Conservation (phyloP, 2,329 filamentous ascomycete genomes). For the Atkinsonella hypoxylon region DNA sequence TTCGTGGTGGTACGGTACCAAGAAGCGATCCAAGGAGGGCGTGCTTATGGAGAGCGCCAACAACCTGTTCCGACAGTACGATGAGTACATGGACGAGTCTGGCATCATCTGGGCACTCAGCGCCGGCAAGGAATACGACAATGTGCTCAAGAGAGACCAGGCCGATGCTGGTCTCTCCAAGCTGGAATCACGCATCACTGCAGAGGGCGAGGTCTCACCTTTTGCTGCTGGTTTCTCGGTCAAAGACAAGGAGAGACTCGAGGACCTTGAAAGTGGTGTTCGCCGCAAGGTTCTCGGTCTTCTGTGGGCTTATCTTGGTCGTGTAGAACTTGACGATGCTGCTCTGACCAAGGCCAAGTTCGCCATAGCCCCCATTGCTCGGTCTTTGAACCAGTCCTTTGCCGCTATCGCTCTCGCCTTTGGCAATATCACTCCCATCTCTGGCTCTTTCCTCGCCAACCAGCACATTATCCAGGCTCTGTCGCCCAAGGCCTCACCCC, state of each 20-base stretch:
- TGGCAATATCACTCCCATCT: slow-evolving; percentile 68
- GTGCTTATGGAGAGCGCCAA: slow-evolving; percentile 89
- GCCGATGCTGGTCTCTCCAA: slow-evolving; percentile 71
- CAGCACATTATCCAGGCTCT: slow-evolving; percentile 88
- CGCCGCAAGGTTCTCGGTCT: slow-evolving; percentile 80
- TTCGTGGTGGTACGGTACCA: slow-evolving; percentile 97
- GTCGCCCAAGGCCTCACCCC: slow-evolving; percentile 68
- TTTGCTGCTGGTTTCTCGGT: slow-evolving; percentile 47
- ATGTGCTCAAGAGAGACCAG: slow-evolving; percentile 63
- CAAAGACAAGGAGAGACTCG: slow-evolving; percentile 66
- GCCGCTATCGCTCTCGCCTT: slow-evolving; percentile 79
- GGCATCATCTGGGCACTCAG: slow-evolving; percentile 73
- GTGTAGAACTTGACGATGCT: slow-evolving; percentile 71
- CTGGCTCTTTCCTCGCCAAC: slow-evolving; percentile 68
- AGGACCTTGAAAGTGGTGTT: slow-evolving; percentile 66
- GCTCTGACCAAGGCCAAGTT: slow-evolving; percentile 76
- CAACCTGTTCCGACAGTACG: slow-evolving; percentile 86
- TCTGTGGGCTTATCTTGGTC: slow-evolving; percentile 89
- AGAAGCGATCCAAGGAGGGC: slow-evolving; percentile 84
- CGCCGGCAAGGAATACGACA: slow-evolving; percentile 73
- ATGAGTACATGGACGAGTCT: slow-evolving; percentile 69
- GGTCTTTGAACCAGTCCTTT: slow-evolving; percentile 76
- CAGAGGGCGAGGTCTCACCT: slow-evolving; percentile 39
- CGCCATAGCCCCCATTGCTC: slow-evolving; percentile 76
- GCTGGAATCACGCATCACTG: slow-evolving; percentile 69